Conservation (phyloP, 1,139 yeast species). For the Arxiozyma telluris region DNA sequence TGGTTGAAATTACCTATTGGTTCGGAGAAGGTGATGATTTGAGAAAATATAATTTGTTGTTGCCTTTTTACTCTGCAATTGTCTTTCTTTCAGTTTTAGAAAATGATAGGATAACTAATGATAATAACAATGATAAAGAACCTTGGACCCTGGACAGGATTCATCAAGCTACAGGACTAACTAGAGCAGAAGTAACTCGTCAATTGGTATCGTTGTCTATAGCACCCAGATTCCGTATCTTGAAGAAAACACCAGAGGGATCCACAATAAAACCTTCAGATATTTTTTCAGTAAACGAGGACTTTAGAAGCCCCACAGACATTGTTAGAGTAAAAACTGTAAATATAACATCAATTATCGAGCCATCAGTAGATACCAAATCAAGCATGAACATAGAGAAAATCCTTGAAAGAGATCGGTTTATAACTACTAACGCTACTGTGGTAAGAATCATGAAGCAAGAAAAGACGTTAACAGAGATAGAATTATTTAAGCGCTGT, state of each 20-base stretch:
- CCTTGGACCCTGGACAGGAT: constrained; percentile 53
- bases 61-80: constrained; percentile 74
- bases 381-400: neutral
- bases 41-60: constrained; percentile 56
- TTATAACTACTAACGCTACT: constrained; percentile 74
- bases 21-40: neutral
- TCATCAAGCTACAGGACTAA: constrained; percentile 58
- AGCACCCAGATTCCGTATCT: constrained; percentile 69
- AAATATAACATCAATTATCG: constrained; percentile 10
- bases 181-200: constrained; percentile 60
- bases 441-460: constrained; percentile 83
- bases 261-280: constrained; percentile 61
- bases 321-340: constrained; percentile 77
- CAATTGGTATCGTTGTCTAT: constrained; percentile 80
- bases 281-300: constrained; percentile 56
- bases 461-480: constrained; percentile 52
- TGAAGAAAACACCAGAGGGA: constrained; percentile 65
- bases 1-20: constrained; percentile 59
- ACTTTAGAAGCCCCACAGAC: constrained; percentile 61
- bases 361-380: neutral
- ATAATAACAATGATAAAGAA: constrained; percentile 16
- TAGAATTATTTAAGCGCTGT: constrained; percentile 58
- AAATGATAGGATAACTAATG: constrained; percentile 35
- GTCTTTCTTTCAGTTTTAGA: constrained; percentile 55
- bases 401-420: constrained; percentile 37